Base-by-base conservation (phyloP, 1,284 basidiomycete species). In the Ceratobasidium sp. region DNA sequence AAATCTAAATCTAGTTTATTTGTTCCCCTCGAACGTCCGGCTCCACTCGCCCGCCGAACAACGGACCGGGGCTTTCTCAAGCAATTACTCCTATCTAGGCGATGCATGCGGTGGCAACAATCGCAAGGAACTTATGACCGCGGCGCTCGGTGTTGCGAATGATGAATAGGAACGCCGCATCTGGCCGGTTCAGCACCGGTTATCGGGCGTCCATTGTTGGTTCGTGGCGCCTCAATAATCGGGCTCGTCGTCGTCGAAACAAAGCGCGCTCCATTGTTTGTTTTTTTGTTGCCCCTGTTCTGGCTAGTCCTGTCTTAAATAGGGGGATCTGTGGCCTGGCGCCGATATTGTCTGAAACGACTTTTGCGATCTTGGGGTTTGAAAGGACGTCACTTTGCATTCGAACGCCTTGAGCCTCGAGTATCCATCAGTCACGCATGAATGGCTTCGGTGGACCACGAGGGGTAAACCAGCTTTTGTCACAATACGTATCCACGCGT, bases 131-230 rank as follows among this genome's bases (percentile, higher is more conserved):
- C n/a, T n/a, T 41, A 4, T 41, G 6, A 41, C 36, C 36, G 36
- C 33, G 60, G 60, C 24, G n/a, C 22, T 48, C 45, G 24, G 22
- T 31, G 19, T 24, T 57, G 36, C 54, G 22, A n/a, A n/a, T 67
- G 51, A 67, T 45, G 51, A 67, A 67, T 54, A 67, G 41, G 51
- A 67, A 51, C 51, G 65, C 65, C 65, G 65, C 33, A 67, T 63
- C 60, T 27, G 60, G 45, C 19, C 41, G 60, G 15, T 45, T 63
- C 36, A 11, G 36, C 11, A 5, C 36, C 47, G 60, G n/a, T n/a
- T n/a, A 48, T 29, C 60, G 60, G 60, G 24, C 44, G 36, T 41
- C n/a, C 36, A 63, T 63, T 63, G 60, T 63, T 48, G 44, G 22
- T 24, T 4, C 24, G 45, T 48, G 60, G 60, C 44, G 59, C 22